phyloP scores from a whole-genome alignment of 257 asterid species.

The Rhazya stricta region DNA sequence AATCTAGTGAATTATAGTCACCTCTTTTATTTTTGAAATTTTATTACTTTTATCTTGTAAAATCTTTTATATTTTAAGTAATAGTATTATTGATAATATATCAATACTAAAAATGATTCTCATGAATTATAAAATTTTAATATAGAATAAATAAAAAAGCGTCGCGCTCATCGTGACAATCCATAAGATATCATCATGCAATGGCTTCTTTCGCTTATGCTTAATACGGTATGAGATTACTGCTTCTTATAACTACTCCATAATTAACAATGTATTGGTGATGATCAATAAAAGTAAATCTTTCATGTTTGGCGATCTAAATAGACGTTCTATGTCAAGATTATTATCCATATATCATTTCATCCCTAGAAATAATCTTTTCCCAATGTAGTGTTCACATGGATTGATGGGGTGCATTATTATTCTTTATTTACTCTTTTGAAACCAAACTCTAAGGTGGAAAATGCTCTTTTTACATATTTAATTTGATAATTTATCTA shows the following conservation, averaged over 20 bases:
- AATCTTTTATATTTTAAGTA: too few relatives aligned
- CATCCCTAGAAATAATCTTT: not conserved
- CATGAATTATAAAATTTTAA: too few relatives aligned
- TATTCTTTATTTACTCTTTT: slow-evolving; percentile 2
- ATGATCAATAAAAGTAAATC: slow-evolving; percentile 2
- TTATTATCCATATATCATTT: slow-evolving; percentile 6
- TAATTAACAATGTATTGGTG: not conserved
- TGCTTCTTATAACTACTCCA: not conserved
- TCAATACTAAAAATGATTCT: too few relatives aligned
- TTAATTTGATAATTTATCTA: too few relatives aligned
- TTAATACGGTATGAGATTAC: not conserved
- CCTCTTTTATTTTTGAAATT: too few relatives aligned
- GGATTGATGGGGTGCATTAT: not conserved
- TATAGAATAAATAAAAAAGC: too few relatives aligned
- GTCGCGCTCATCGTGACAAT: too few relatives aligned
- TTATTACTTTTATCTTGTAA: too few relatives aligned
- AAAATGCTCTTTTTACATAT: too few relatives aligned
- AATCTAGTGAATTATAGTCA: too few relatives aligned
- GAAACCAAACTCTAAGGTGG: slow-evolving; percentile 5
- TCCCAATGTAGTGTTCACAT: slow-evolving; percentile 2
- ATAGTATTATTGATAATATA: too few relatives aligned
- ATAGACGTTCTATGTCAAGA: not conserved
- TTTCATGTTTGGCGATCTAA: not conserved
- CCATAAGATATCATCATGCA: slow-evolving; percentile 3
- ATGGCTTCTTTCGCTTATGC: slow-evolving; percentile 5